Percentiles rank a stretch among this genome's conserved stretches.
Conservation (phyloP, 108 stramenopile genomes). For the Cyclotella baltica region DNA sequence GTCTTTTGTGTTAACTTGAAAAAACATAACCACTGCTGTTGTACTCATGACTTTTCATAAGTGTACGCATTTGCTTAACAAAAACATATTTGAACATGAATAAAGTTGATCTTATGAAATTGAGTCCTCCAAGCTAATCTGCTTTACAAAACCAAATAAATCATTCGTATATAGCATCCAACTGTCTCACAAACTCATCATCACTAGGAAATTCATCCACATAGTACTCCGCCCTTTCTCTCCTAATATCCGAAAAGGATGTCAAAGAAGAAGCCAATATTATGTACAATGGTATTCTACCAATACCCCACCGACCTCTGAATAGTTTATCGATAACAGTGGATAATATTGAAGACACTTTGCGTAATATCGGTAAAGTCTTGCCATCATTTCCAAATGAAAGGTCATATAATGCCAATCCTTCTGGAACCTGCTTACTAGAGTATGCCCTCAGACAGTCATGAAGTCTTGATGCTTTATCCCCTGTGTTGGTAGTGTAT, state of each 20-base stretch:
- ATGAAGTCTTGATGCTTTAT: conserved; percentile 37
- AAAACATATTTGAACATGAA: too few relatives aligned
- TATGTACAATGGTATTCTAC: conserved; percentile 66
- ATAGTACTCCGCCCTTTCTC: conserved; percentile 61
- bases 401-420: conserved; percentile 75
- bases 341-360: conserved; percentile 24
- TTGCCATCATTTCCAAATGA: conserved; percentile 67
- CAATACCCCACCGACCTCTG: conserved; percentile 72
- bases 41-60: too few relatives aligned
- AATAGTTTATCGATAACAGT: conserved; percentile 64
- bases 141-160: too few relatives aligned
- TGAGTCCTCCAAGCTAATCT: too few relatives aligned
- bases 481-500: neutral
- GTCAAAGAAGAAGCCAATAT: conserved; percentile 62
- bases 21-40: too few relatives aligned
- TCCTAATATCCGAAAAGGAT: conserved; percentile 64
- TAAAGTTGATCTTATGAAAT: too few relatives aligned
- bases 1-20: too few relatives aligned
- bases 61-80: too few relatives aligned
- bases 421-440: conserved; percentile 70
- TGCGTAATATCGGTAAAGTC: conserved; percentile 45
- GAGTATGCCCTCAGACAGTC: conserved; percentile 65
- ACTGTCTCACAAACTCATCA: conserved; percentile 32
- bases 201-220: conserved; percentile 57
- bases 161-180: too few relatives aligned